A percentile compares a stretch with the other conserved stretches of the same genome.
These are phyloP conservation scores for Ceraceosorus guamensis DNA, from an alignment of 1,284 basidiomycete genomes.

Conservation along the genomic window DNA sequence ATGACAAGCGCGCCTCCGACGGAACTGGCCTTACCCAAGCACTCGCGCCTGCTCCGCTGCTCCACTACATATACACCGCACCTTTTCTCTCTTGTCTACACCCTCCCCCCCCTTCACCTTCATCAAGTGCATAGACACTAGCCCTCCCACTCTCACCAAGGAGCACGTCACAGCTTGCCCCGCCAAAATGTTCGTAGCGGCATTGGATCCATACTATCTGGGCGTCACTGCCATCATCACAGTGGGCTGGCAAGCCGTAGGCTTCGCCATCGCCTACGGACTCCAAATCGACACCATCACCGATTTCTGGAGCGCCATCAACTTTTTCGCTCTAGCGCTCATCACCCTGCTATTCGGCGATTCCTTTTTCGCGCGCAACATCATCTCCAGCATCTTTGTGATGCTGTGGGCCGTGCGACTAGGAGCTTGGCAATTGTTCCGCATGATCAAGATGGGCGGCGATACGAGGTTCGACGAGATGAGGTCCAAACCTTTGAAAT, in stretches of 20 bases:
- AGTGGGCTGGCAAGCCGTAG: slow-evolving; percentile 60
- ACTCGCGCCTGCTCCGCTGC: too few species aligned
- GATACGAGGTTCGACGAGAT: slow-evolving; percentile 45
- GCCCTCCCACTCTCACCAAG: too few species aligned
- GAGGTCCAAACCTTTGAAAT: slow-evolving; percentile 28
- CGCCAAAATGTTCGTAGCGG: slow-evolving; percentile 12
- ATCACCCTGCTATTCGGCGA: slow-evolving; percentile 24
- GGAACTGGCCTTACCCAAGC: too few species aligned
- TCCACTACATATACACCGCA: too few species aligned
- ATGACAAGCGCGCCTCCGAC: too few species aligned
- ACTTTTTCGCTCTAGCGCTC: slow-evolving; percentile 39
- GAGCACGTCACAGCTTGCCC: too few species aligned
- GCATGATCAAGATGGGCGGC: slow-evolving; percentile 42
- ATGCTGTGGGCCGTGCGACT: slow-evolving; percentile 50
- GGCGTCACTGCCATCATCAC: slow-evolving; percentile 63
- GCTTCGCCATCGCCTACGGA: slow-evolving; percentile 56
- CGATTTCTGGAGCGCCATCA: slow-evolving; percentile 38
- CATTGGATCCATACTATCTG: slow-evolving; percentile 62
- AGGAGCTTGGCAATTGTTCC: slow-evolving; percentile 41
- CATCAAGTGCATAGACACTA: too few species aligned
- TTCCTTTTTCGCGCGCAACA: slow-evolving; percentile 58
- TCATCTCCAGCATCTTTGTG: slow-evolving; percentile 56
- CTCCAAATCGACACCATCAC: slow-evolving; percentile 45
- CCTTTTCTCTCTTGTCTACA: too few species aligned
- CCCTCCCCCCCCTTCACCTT: too few species aligned